phyloP scores from a whole-genome alignment of 2,329 filamentous ascomycete genomes.

The Aspergillus caelatus region DNA sequence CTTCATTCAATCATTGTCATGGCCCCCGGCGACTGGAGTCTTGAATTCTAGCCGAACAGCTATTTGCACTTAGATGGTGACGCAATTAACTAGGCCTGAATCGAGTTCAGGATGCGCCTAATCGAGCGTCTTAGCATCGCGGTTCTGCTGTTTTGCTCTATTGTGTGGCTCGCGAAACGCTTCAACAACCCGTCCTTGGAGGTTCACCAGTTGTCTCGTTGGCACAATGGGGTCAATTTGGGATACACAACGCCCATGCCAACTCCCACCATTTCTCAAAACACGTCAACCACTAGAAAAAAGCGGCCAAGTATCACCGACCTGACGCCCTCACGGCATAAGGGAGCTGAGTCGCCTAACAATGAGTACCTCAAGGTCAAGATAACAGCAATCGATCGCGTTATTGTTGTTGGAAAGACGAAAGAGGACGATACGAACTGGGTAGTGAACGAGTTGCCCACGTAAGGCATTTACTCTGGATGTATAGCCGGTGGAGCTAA shows the following conservation, averaged over 20 bases:
- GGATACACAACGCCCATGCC: not conserved
- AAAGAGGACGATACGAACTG: slow-evolving; percentile 47
- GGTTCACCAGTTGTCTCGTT: not conserved
- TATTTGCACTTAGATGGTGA: not conserved
- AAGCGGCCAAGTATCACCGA: slow-evolving; percentile 10
- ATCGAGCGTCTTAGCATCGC: slow-evolving; percentile 4
- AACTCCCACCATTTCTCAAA: slow-evolving; percentile 3
- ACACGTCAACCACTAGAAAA: not conserved
- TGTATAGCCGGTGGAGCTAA: not conserved
- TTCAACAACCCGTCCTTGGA: slow-evolving; percentile 16
- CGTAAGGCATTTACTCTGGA: slow-evolving; percentile 33
- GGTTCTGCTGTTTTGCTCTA: slow-evolving; percentile 16
- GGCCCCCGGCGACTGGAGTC: not conserved
- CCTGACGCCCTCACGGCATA: slow-evolving; percentile 6
- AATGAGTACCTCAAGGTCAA: slow-evolving; percentile 16
- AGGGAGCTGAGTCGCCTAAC: not conserved
- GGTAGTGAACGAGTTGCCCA: slow-evolving; percentile 46
- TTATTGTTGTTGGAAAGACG: slow-evolving; percentile 45
- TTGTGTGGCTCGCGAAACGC: slow-evolving; percentile 25
- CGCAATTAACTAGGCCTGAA: not conserved
- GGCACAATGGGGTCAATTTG: not conserved
- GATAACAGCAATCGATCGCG: slow-evolving; percentile 14
- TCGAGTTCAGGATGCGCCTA: slow-evolving; percentile 4
- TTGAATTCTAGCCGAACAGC: not conserved
- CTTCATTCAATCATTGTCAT: not conserved